Conservation (phyloP, 2,329 filamentous ascomycete genomes). For the Aspergillus ochraceoroseus region DNA sequence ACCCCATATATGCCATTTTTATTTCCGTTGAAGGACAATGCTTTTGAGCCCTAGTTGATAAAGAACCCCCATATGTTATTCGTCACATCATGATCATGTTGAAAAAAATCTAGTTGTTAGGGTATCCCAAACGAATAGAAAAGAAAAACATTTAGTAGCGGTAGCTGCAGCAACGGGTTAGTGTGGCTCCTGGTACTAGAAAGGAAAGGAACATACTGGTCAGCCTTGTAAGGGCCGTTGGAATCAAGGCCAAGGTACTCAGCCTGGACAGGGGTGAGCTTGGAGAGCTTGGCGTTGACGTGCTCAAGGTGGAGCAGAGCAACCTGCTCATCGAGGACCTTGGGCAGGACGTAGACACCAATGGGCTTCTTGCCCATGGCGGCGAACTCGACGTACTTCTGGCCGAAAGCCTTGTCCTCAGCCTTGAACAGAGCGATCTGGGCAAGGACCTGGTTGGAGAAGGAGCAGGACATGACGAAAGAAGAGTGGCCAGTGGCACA, state of each 20-base stretch:
- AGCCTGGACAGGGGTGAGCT: slow-evolving; percentile 77
- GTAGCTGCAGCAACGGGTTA: slow-evolving; percentile 44
- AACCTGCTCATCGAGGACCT: slow-evolving; percentile 99
- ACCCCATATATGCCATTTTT: slow-evolving; percentile 37
- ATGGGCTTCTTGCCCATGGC: slow-evolving; percentile 84
- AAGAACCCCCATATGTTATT: slow-evolving; percentile 48
- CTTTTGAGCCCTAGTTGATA: slow-evolving; percentile 47
- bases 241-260: slow-evolving; percentile 85
- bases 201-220: slow-evolving; percentile 58
- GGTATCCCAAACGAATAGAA: slow-evolving; percentile 32
- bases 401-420: slow-evolving; percentile 75
- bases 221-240: slow-evolving; percentile 93
- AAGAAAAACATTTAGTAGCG: slow-evolving; percentile 57
- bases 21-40: slow-evolving; percentile 59
- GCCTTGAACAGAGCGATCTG: slow-evolving; percentile 98
- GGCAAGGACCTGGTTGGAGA: slow-evolving; percentile 99
- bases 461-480: slow-evolving; percentile 99
- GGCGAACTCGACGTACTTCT: slow-evolving; percentile 96
- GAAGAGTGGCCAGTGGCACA: slow-evolving; percentile 99
- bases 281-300: slow-evolving; percentile 89
- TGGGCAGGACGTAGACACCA: slow-evolving; percentile 94
- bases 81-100: slow-evolving; percentile 59
- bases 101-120: slow-evolving; percentile 44
- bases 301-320: slow-evolving; percentile 88
- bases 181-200: background rate